Evolutionary conservation across 371 early-diverging fungal species (phyloP), one percentile per base, ranked within the genome.

Genomic region (Actinomortierella wolfii): DNA sequence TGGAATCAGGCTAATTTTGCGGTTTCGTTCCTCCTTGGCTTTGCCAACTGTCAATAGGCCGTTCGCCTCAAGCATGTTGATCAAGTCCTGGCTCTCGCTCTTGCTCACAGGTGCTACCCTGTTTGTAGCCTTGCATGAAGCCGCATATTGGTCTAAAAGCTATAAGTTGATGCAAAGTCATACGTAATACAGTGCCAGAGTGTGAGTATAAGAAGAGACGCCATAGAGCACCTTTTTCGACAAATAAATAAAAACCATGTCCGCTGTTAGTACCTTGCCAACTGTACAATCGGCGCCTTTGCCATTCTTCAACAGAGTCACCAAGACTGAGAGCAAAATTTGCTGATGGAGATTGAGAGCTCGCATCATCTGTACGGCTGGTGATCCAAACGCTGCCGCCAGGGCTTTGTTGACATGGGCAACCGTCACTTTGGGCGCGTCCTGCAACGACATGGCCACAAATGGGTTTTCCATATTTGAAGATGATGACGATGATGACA

Each of bases 341-440:
- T 94, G 90, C 59, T 91, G 92, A 61, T 94, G 95, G 21, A 92
- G 73, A 56, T 86, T 92, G 44, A 95, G 69, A 7, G 77, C 82
- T 28, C 78, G 79, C 42, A 96, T 78, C 58, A 86, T 89, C 24
- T 86, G 82, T 3, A 83, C 76, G 13, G 77, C 79, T 0, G 88
- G 80, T 0, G 86, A 83, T 14, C 93, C 94, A 66, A 81, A 87
- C 2, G 89, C 84, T 3, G 68, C 67, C 39, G 83, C 76, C 49
- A 91, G 69, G 1, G 91, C 94, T 66, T 85, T 84, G 54, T 90
- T 79, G 7, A 96, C 83, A 78, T 95, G 94, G 54, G 79, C 78
- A 34, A 96, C 81, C 1, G 93, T 86, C 28, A 94, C 94, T 67
- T 86, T 91, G 29, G 92, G 92, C 11, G 74, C 45, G 15, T 62